Evolutionary conservation across 805 yeast species (phyloP), one percentile per base, ranked within the genome.

Genomic region (Schwanniomyces occidentalis): DNA sequence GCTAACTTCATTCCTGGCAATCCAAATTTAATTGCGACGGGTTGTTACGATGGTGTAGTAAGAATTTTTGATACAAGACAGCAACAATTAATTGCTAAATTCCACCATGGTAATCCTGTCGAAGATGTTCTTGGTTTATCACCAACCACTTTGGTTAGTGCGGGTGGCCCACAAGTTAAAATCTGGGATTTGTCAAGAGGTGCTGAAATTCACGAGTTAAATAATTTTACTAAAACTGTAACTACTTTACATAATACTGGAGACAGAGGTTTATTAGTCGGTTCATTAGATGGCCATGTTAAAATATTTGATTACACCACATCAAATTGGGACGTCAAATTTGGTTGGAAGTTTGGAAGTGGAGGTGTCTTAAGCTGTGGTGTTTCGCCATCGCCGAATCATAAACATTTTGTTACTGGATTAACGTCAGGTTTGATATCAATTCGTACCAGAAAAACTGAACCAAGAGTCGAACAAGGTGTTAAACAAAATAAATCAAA

Each of bases 221-320:
- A 80, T 32, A 91, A 90, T 61, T 93, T 93, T 69, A 90, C 90
- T 48, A 91, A 93, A 62, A 85, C 97, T 1, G 96, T 91, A 25
- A 90, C 97, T 10, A 81, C 90, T 41, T 67, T 90, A 43, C 80
- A 85, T 34, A 65, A 75, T 46, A 82, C 91, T 7, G 84, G 82
- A 19, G 86, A 79, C 43, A 67, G 78, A 32, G 91, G 93, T n/a
- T 67, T 93, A 28, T 65, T 93, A 19, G 97, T 95, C 2, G 97
- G 98, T 12, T 89, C 97, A 0, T 69, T 93, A 38, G 99, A 93
- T 63, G 99, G 99, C 14, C 99, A 93, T 61, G 96, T 93, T 40
- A 93, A 93, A 61, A 90, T 90, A 28, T 87, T 91, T 57, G 97
- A 90, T 59, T 77, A 86, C 24, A 63, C 75, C 17, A 75, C 82